phyloP scores from a whole-genome alignment of 345 rosid species.

The Citrus glauca region DNA sequence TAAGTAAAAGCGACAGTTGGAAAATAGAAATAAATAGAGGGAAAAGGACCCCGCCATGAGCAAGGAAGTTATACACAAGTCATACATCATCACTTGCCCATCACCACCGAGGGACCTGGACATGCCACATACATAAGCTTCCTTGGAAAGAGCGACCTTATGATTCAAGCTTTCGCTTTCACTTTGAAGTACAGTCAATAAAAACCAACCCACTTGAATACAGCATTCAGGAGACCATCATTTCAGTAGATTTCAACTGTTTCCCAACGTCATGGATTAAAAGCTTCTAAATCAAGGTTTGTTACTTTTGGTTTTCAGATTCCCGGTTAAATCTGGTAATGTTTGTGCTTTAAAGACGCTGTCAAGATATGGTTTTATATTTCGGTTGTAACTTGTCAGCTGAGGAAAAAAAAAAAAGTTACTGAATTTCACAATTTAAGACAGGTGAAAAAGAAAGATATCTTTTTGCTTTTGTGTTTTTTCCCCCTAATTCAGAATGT shows the following conservation, averaged over 20 bases:
- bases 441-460: not conserved
- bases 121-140: not conserved
- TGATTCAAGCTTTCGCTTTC: not conserved
- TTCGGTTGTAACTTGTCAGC: not conserved
- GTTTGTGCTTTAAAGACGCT: not conserved
- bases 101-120: not conserved
- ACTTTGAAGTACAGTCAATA: not conserved
- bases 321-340: not conserved
- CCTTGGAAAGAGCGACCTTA: not conserved
- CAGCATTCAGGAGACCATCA: not conserved
- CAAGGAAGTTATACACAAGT: not conserved
- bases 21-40: constrained; percentile 7
- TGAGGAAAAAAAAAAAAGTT: not conserved
- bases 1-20: constrained; percentile 31
- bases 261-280: not conserved
- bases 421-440: not conserved
- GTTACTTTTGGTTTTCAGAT: not conserved
- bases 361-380: not conserved
- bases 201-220: not conserved
- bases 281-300: not conserved
- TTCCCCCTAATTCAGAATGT: not conserved
- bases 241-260: not conserved
- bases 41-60: not conserved
- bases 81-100: constrained; percentile 9
- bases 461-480: not conserved